A percentile compares a stretch with the other conserved stretches of the same genome.
phyloP scores from a whole-genome alignment of 176 grass and related monocot species.

The Eragrostis nindensis region DNA sequence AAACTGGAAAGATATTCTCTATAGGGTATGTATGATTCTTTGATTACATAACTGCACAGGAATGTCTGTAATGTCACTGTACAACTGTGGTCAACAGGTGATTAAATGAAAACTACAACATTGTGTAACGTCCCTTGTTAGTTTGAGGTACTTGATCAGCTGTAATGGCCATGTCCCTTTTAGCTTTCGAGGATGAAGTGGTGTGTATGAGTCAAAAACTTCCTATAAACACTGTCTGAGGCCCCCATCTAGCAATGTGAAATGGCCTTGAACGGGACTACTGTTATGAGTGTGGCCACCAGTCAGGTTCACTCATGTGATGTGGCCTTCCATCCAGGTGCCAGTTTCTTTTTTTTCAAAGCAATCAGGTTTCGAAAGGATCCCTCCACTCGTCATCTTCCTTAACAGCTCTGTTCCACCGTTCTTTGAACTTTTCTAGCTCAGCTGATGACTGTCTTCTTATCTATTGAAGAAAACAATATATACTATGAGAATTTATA shows the following conservation, averaged over 20 bases:
- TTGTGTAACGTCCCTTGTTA: conserved; percentile 6
- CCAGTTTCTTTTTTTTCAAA: conserved; percentile 9
- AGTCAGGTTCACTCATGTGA: not conserved
- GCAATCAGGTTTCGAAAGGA: conserved; percentile 58
- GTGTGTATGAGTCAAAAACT: conserved; percentile 1
- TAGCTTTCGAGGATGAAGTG: conserved; percentile 6
- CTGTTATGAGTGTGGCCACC: not conserved
- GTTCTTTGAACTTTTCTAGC: conserved; percentile 78
- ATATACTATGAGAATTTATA: not conserved
- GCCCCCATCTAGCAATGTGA: not conserved
- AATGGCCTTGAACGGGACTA: not conserved
- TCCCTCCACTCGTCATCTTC: conserved; percentile 84
- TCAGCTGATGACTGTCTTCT: conserved; percentile 94
- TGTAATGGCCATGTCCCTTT: not conserved
- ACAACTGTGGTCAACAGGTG: conserved; percentile 23
- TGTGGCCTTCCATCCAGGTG: conserved; percentile 1
- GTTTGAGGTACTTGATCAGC: conserved; percentile 2
- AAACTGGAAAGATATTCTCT: not conserved
- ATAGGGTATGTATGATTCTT: not conserved
- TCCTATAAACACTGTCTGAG: not conserved
- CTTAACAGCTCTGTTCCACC: conserved; percentile 81
- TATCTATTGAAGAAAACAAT: conserved; percentile 51
- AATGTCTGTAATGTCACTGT: conserved; percentile 34
- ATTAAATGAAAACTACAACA: conserved; percentile 36
- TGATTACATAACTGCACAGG: conserved; percentile 42